These are phyloP conservation scores for Avena eriantha DNA, from an alignment of 176 grass and related monocot genomes.

Conservation along the genomic window DNA sequence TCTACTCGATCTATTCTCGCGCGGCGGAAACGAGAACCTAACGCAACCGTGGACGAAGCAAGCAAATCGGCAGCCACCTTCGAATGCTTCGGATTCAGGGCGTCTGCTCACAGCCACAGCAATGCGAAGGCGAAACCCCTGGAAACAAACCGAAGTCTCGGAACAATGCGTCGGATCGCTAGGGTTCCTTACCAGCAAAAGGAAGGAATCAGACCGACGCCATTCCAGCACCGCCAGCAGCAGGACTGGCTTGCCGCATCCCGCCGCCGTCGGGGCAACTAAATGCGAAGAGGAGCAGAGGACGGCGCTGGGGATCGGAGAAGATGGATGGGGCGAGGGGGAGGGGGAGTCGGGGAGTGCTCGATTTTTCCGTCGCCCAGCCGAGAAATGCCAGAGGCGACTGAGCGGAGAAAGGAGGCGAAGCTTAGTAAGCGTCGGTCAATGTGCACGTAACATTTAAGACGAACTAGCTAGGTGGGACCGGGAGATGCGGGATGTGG, in stretches of 20 bases:
- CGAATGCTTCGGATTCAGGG: not conserved
- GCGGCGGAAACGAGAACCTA: not conserved
- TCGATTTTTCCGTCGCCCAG: not conserved
- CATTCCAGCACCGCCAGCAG: not conserved
- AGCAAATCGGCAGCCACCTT: not conserved
- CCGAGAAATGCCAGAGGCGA: not conserved
- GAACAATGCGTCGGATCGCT: not conserved
- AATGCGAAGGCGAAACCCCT: not conserved
- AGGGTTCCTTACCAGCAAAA: not conserved
- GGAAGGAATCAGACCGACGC: not conserved
- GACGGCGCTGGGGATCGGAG: not conserved
- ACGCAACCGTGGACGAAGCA: not conserved
- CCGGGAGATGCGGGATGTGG: not conserved
- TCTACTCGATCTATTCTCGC: not conserved
- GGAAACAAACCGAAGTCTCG: too few relatives aligned
- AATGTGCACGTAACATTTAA: constrained; percentile 54
- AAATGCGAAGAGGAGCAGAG: too few relatives aligned
- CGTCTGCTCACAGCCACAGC: not conserved
- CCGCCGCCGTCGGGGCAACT: not conserved
- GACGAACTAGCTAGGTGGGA: not conserved
- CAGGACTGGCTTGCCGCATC: not conserved
- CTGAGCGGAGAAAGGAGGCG: not conserved
- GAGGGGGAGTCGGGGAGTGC: not conserved
- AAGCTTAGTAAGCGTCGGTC: not conserved
- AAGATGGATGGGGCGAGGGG: not conserved